phyloP scores from a whole-genome alignment of 2,329 filamentous ascomycete genomes.

The Trichoderma arundinaceum region DNA sequence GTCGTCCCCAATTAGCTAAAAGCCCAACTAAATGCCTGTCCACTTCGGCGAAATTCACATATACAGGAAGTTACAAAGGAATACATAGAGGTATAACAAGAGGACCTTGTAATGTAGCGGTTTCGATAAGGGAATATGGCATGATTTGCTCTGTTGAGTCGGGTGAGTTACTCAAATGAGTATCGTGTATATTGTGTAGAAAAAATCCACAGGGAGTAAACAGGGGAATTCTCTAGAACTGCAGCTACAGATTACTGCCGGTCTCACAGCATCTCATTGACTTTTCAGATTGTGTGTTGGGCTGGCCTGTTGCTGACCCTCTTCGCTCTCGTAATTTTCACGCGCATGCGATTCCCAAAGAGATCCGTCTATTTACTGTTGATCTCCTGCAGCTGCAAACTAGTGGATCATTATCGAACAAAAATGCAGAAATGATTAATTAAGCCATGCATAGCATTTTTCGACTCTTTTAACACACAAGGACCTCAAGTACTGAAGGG shows the following conservation, averaged over 20 bases:
- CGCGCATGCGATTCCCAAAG: neutral
- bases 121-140: neutral
- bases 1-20: neutral
- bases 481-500: neutral
- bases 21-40: neutral
- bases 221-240: neutral
- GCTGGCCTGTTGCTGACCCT: neutral
- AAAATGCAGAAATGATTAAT: neutral
- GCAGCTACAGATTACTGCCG: neutral
- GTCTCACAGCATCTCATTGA: neutral
- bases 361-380: neutral
- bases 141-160: conserved; percentile 9
- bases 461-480: neutral
- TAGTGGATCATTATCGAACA: conserved; percentile 1
- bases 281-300: neutral
- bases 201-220: too few species aligned
- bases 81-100: neutral
- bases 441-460: neutral
- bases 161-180: neutral
- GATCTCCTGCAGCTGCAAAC: neutral
- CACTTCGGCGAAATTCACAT: neutral
- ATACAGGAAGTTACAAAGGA: neutral
- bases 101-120: conserved; percentile 4
- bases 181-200: neutral
- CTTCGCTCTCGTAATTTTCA: neutral